These are phyloP conservation scores for Beauveria scarabaeidicola DNA, from an alignment of 2,329 filamentous ascomycete species.

Conservation along the genomic window DNA sequence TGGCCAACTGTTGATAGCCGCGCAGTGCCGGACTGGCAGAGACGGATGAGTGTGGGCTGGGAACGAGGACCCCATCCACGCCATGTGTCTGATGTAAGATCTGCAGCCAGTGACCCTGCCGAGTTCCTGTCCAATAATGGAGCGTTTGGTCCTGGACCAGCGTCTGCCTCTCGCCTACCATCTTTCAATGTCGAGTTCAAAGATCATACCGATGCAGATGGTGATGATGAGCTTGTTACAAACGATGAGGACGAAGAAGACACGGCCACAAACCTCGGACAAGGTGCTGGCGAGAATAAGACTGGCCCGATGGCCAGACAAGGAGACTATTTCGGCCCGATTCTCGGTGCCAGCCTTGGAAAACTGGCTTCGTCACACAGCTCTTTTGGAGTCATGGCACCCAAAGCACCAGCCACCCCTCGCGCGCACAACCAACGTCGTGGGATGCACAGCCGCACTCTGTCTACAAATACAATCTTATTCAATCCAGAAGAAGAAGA, in stretches of 20 bases:
- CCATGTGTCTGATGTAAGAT: constrained; percentile 48
- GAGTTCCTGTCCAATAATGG: constrained; percentile 50
- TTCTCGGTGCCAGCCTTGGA: constrained; percentile 17
- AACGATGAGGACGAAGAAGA: constrained; percentile 65
- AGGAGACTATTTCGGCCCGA: constrained; percentile 9
- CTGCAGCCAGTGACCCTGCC: constrained; percentile 54
- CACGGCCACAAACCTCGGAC: constrained; percentile 34
- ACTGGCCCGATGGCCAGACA: constrained; percentile 24
- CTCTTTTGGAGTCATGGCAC: constrained; percentile 18
- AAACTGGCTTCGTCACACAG: constrained; percentile 27
- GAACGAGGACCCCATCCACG: constrained; percentile 40
- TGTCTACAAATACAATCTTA: constrained; percentile 76
- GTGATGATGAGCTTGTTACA: constrained; percentile 81
- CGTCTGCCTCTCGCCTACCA: constrained; percentile 32
- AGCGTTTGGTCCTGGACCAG: constrained; percentile 18
- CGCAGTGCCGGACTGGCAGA: constrained; percentile 37
- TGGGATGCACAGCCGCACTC: constrained; percentile 57
- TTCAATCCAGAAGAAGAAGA: constrained; percentile 60
- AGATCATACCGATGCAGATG: constrained; percentile 72
- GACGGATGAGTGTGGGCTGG: constrained; percentile 44
- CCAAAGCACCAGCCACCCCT: constrained; percentile 23
- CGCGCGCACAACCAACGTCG: constrained; percentile 27
- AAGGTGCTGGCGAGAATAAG: constrained; percentile 22
- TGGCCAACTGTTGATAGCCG: constrained; percentile 42
- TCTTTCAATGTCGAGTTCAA: constrained; percentile 32